phyloP scores from a whole-genome alignment of 164 flowering plant species.

The Litsea cubeba region DNA sequence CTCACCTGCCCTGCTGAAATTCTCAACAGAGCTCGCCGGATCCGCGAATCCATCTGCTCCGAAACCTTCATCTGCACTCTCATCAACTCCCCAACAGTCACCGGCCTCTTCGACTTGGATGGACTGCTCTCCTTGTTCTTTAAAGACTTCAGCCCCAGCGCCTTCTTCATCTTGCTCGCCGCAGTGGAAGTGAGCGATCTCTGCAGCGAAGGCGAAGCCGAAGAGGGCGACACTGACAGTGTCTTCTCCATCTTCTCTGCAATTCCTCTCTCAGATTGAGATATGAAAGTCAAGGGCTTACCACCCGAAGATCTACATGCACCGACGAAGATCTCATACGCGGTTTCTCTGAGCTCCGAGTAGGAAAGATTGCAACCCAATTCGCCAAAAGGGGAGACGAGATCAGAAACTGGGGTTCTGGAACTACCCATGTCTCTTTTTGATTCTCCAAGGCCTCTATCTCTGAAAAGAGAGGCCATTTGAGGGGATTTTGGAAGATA shows the following conservation, averaged over 20 bases:
- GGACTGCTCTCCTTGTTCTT: conserved; percentile 25
- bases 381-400: conserved; percentile 63
- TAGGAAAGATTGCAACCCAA: conserved; percentile 46
- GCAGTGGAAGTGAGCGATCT: conserved; percentile 63
- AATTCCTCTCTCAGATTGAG: conserved; percentile 25
- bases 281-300: conserved; percentile 50
- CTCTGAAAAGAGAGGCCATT: conserved; percentile 75
- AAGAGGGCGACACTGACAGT: conserved; percentile 18
- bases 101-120: conserved; percentile 33
- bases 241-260: conserved; percentile 8
- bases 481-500: conserved; percentile 4
- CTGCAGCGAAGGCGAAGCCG: conserved; percentile 40
- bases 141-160: conserved; percentile 49
- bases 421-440: conserved; percentile 34
- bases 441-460: conserved; percentile 57
- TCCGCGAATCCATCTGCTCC: conserved; percentile 73
- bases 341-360: conserved; percentile 64
- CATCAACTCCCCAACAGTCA: conserved; percentile 65
- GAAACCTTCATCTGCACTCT: conserved; percentile 82
- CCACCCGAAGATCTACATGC: conserved; percentile 66
- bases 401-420: conserved; percentile 20
- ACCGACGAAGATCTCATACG: conserved; percentile 81
- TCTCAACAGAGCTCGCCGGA: conserved; percentile 66
- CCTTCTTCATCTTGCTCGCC: conserved; percentile 76
- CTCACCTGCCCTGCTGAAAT: conserved; percentile 80